A percentile compares a stretch with the other conserved stretches of the same genome.
Evolutionary conservation across 2,329 filamentous ascomycete species (phyloP).

Genomic region (Penicillium polonicum): DNA sequence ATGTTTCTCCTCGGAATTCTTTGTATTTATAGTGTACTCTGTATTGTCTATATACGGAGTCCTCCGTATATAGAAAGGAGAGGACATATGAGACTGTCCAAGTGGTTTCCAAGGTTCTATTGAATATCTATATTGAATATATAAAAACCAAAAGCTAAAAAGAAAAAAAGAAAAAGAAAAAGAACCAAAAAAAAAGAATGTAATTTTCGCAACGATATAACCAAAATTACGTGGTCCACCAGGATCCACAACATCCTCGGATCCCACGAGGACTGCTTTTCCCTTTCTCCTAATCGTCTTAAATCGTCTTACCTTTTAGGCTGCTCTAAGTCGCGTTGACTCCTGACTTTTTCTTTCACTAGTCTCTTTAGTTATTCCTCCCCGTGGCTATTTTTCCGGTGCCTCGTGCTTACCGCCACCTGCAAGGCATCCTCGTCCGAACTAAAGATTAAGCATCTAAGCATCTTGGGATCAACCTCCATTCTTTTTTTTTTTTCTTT

Average conservation of each 20-base stretch:
- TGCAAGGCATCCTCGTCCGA: conserved; percentile 36
- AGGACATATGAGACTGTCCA: background rate
- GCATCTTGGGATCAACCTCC: conserved; percentile 33
- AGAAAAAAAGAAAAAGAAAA: background rate
- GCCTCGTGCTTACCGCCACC: conserved; percentile 40
- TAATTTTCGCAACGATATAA: conserved; percentile 12
- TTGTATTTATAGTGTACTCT: background rate
- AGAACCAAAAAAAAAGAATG: background rate
- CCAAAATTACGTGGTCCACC: conserved; percentile 25
- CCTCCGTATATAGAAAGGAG: background rate
- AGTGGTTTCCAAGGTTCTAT: no score
- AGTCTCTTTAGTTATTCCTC: background rate
- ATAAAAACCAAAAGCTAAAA: background rate
- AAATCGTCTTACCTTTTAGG: conserved; percentile 32
- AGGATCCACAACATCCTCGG: conserved; percentile 37
- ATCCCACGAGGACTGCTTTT: conserved; percentile 29
- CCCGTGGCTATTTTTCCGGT: conserved; percentile 18
- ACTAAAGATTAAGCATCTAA: conserved; percentile 46
- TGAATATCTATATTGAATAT: no score
- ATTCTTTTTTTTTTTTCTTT: conserved; percentile 16
- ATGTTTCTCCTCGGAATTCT: background rate
- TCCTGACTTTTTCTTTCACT: conserved; percentile 18
- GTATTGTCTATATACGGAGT: background rate
- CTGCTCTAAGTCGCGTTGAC: conserved; percentile 21
- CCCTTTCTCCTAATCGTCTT: conserved; percentile 14